A percentile compares a stretch with the other conserved stretches of the same genome.
Evolutionary conservation across 2,329 filamentous ascomycete species (phyloP).

Genomic region (Didymella arachidicola): DNA sequence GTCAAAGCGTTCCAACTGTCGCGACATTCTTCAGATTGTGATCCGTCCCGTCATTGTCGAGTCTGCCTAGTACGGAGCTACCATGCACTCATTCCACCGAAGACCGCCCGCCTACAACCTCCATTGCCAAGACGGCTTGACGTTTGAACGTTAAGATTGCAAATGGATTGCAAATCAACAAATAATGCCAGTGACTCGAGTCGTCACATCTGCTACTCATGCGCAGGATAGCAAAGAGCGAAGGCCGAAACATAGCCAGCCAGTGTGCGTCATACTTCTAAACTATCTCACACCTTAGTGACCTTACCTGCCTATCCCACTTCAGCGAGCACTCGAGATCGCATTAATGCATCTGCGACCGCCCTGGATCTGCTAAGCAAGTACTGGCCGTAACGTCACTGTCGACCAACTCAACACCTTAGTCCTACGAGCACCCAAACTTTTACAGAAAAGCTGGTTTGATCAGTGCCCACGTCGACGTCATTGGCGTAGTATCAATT

Average conservation of each 20-base stretch:
- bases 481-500: slow-evolving; percentile 8
- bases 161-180: slow-evolving; percentile 26
- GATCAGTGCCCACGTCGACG: slow-evolving; percentile 4
- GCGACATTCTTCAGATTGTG: slow-evolving; percentile 14
- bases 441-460: background rate
- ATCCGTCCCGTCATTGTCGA: slow-evolving; percentile 15
- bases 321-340: background rate
- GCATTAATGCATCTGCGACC: background rate
- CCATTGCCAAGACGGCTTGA: slow-evolving; percentile 15
- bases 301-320: background rate
- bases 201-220: slow-evolving; percentile 7
- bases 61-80: slow-evolving; percentile 8
- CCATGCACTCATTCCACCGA: slow-evolving; percentile 21
- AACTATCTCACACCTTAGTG: background rate
- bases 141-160: slow-evolving; percentile 23
- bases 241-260: slow-evolving; percentile 37
- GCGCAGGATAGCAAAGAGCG: slow-evolving; percentile 23
- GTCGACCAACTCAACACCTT: background rate
- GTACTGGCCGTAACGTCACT: slow-evolving; percentile 2
- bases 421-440: background rate
- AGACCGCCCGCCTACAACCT: slow-evolving; percentile 21
- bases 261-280: slow-evolving; percentile 9
- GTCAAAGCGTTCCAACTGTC: slow-evolving; percentile 21
- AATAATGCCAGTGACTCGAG: slow-evolving; percentile 12
- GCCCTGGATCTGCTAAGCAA: background rate